These are phyloP conservation scores for Amanita exitialis DNA, from an alignment of 768 basidiomycete species.

Conservation along the genomic window DNA sequence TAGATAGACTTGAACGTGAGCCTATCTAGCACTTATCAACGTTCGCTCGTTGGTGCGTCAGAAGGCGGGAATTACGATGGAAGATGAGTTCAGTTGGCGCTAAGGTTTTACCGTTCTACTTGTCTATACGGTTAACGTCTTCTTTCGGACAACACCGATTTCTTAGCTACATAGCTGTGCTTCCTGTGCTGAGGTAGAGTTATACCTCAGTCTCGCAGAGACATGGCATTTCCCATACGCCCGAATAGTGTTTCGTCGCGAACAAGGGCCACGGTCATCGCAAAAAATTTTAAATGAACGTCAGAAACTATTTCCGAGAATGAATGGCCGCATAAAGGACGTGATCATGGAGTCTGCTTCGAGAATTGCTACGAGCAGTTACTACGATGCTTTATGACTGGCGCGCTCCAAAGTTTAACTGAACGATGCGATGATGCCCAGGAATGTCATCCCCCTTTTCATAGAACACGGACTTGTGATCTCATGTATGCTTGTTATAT, in stretches of 20 bases:
- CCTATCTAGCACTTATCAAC: conserved; percentile 3
- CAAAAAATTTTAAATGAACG: conserved; percentile 7
- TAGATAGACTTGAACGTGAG: not conserved
- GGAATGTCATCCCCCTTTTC: not conserved
- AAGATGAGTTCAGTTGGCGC: not conserved
- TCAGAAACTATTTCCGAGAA: conserved; percentile 2
- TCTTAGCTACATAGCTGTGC: not conserved
- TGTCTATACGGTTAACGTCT: not conserved
- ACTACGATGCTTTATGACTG: not conserved
- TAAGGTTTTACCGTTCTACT: conserved; percentile 1
- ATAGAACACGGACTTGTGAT: not conserved
- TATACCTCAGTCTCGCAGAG: not conserved
- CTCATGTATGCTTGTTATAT: not conserved
- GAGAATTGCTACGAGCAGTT: not conserved
- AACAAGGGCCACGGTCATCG: not conserved
- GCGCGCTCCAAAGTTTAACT: not conserved
- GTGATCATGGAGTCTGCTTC: not conserved
- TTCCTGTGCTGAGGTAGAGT: not conserved
- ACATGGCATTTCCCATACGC: not conserved
- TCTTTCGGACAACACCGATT: not conserved
- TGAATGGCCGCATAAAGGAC: not conserved
- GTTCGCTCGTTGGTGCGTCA: not conserved
- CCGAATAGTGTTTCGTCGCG: not conserved
- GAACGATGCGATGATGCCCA: not conserved
- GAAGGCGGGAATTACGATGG: conserved; percentile 4